phyloP scores from a whole-genome alignment of 1,139 yeast species.

The Zygosaccharomyces sapae region DNA sequence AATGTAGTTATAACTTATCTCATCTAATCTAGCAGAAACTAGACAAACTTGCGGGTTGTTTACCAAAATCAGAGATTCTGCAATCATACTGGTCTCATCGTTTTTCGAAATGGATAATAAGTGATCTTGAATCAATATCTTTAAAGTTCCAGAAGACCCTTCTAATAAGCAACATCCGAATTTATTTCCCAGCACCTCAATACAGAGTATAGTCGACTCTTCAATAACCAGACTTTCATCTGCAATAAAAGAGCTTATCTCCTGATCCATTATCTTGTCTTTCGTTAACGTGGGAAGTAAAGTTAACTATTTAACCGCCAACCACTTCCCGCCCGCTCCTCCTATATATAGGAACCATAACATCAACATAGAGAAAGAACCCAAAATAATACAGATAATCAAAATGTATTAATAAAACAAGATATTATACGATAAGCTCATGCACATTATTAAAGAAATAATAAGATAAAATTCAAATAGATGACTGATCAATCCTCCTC shows the following conservation, averaged over 20 bases:
- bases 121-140: constrained; percentile 17
- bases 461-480: constrained; percentile 4
- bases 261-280: neutral
- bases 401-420: neutral
- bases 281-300: neutral
- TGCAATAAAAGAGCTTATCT: neutral
- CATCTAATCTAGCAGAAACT: constrained; percentile 20
- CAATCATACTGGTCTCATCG: constrained; percentile 15
- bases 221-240: constrained; percentile 9
- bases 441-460: constrained; percentile 5
- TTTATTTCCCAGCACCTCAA: constrained; percentile 14
- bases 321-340: neutral
- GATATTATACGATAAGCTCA: constrained; percentile 5
- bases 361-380: neutral
- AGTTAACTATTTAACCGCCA: constrained; percentile 4
- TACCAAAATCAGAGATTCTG: constrained; percentile 15
- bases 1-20: constrained; percentile 11
- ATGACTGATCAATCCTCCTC: constrained; percentile 20
- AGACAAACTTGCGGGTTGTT: constrained; percentile 19
- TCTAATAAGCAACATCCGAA: constrained; percentile 20
- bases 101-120: constrained; percentile 4
- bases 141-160: constrained; percentile 10
- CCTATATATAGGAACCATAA: neutral
- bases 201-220: constrained; percentile 14
- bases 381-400: neutral